phyloP scores from a whole-genome alignment of 2,329 filamentous ascomycete genomes.

The Paracorniculantispora psalliotae region DNA sequence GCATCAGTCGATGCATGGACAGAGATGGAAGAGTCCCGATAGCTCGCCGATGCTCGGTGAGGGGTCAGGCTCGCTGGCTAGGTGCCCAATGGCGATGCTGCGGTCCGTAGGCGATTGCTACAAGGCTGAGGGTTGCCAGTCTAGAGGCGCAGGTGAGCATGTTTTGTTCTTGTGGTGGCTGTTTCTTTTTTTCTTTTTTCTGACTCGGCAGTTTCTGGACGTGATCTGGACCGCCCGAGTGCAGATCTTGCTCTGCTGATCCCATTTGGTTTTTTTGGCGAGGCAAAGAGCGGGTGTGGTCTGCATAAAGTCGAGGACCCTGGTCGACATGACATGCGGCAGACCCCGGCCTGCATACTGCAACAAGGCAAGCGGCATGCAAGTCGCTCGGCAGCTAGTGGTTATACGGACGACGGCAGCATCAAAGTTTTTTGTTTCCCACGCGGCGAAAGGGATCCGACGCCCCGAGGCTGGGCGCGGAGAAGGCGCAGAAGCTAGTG shows the following conservation, averaged over 20 bases:
- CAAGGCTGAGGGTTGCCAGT: too few species aligned
- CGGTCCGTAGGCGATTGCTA: too few species aligned
- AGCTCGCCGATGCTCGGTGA: slow-evolving; percentile 1
- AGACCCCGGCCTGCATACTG: not conserved
- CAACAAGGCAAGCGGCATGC: not conserved
- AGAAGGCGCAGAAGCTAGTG: not conserved
- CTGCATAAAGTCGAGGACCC: not conserved
- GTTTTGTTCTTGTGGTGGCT: too few species aligned
- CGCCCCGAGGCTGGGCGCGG: not conserved
- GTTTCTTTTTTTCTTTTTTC: too few species aligned
- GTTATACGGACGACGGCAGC: not conserved
- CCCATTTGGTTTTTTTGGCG: not conserved
- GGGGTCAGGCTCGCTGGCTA: not conserved
- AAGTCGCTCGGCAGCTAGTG: not conserved
- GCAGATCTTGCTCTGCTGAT: not conserved
- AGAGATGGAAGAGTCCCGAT: not conserved
- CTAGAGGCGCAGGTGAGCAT: too few species aligned
- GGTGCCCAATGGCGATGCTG: not conserved
- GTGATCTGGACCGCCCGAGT: not conserved
- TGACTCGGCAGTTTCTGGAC: not conserved
- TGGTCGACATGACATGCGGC: slow-evolving; percentile 1
- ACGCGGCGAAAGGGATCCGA: not conserved
- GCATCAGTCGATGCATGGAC: not conserved
- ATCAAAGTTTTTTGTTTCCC: not conserved
- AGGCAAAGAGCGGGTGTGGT: not conserved